A percentile compares a stretch with the other conserved stretches of the same genome.
Evolutionary conservation across 2,329 filamentous ascomycete species (phyloP).

Genomic region (Phoma herbarum): DNA sequence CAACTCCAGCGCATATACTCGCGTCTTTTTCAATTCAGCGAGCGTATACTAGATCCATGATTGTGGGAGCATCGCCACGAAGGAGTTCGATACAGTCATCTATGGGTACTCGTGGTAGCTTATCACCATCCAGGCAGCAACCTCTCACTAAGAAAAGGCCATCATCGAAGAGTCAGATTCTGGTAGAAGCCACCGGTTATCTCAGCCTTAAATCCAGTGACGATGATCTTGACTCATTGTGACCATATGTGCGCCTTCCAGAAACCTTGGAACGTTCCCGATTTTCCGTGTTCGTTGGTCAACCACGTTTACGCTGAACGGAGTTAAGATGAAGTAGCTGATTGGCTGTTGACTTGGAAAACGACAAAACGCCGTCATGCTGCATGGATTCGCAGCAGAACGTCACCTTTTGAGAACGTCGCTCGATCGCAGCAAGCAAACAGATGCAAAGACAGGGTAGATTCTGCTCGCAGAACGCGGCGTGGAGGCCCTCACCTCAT

Average conservation of each 20-base stretch:
- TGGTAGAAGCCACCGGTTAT: not conserved
- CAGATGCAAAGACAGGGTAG: not conserved
- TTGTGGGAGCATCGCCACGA: not conserved
- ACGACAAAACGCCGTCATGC: slow-evolving; percentile 14
- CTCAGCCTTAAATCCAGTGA: not conserved
- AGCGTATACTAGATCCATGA: not conserved
- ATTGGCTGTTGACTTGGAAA: slow-evolving; percentile 8
- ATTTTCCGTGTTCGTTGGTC: not conserved
- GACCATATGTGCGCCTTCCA: slow-evolving; percentile 14
- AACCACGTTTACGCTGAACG: slow-evolving; percentile 5
- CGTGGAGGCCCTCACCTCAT: slow-evolving; percentile 4
- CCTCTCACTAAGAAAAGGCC: not conserved
- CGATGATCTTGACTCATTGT: slow-evolving; percentile 8
- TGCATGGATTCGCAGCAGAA: slow-evolving; percentile 15
- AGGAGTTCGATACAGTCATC: not conserved
- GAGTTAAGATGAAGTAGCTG: slow-evolving; percentile 9
- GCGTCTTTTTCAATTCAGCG: not conserved
- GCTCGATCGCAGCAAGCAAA: slow-evolving; percentile 8
- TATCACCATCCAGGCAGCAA: slow-evolving; percentile 12
- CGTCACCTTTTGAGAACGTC: slow-evolving; percentile 16
- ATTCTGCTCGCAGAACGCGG: not conserved
- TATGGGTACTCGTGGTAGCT: not conserved
- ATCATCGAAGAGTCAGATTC: slow-evolving; percentile 9
- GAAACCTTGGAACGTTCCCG: slow-evolving; percentile 11
- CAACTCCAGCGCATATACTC: not conserved